These are phyloP conservation scores for Trichoderma parareesei DNA, from an alignment of 495 filamentous ascomycete genomes.

Conservation along the genomic window DNA sequence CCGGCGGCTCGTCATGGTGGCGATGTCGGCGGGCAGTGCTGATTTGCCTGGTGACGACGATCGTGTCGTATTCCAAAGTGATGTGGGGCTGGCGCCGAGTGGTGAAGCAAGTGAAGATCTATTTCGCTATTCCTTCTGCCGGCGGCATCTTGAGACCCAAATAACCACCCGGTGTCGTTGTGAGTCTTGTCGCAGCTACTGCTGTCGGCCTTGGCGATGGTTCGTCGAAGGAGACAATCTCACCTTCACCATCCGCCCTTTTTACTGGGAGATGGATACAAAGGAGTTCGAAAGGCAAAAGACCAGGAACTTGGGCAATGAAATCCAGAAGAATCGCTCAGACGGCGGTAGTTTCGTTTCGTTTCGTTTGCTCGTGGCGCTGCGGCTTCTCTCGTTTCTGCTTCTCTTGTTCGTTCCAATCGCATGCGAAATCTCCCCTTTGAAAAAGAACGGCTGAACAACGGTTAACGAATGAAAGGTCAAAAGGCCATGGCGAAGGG, in stretches of 20 bases:
- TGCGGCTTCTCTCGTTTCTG: background rate
- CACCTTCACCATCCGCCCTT: background rate
- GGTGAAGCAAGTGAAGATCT: background rate
- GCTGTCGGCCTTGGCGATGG: background rate
- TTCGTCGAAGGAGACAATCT: background rate
- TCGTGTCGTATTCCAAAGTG: background rate
- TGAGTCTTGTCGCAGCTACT: background rate
- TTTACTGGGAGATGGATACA: background rate
- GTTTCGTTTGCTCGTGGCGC: slow-evolving; percentile 9
- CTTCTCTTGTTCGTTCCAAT: background rate
- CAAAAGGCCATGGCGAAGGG: slow-evolving; percentile 4
- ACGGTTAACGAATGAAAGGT: background rate
- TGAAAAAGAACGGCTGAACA: background rate
- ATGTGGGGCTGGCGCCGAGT: background rate
- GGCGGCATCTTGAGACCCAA: background rate
- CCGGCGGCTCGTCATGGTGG: slow-evolving; percentile 43
- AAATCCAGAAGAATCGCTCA: background rate
- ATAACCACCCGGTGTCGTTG: background rate
- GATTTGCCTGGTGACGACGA: slow-evolving; percentile 6
- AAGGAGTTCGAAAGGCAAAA: background rate
- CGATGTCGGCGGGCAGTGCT: slow-evolving; percentile 27
- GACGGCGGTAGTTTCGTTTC: background rate
- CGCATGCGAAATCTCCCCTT: background rate
- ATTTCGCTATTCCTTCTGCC: slow-evolving; percentile 2
- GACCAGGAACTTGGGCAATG: background rate